Percentiles rank a stretch among this genome's conserved stretches.
Evolutionary conservation across 352 stramenopile species (phyloP).

Genomic region (Phytophthora syringae): DNA sequence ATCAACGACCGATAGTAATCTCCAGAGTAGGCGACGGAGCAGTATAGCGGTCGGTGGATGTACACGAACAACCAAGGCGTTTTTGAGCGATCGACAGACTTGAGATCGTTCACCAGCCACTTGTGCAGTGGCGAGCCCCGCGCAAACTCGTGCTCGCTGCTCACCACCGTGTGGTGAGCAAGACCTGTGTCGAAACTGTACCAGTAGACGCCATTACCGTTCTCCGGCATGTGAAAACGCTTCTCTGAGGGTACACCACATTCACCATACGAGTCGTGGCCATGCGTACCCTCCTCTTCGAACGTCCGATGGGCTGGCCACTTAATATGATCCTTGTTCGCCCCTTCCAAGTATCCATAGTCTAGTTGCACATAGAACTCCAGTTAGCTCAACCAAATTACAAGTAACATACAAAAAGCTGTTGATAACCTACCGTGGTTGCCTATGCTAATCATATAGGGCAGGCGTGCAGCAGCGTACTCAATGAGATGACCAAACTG

Average conservation of each 20-base stretch:
- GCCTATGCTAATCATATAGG: slow-evolving; percentile 78
- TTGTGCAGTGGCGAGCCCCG: slow-evolving; percentile 47
- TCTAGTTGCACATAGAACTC: slow-evolving; percentile 21
- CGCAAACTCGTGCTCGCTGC: slow-evolving; percentile 64
- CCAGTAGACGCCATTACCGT: slow-evolving; percentile 64
- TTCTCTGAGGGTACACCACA: slow-evolving; percentile 82
- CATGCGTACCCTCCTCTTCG: slow-evolving; percentile 39
- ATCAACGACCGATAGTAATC: slow-evolving; percentile 51
- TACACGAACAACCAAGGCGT: slow-evolving; percentile 72
- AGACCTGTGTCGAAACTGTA: slow-evolving; percentile 68
- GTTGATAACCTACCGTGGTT: slow-evolving; percentile 46
- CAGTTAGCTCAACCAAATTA: not conserved
- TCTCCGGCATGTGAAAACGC: slow-evolving; percentile 79
- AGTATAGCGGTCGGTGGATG: slow-evolving; percentile 69
- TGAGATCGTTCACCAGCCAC: slow-evolving; percentile 64
- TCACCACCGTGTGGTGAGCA: slow-evolving; percentile 56
- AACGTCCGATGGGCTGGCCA: slow-evolving; percentile 43
- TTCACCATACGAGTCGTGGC: slow-evolving; percentile 76
- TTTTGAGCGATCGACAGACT: slow-evolving; percentile 50
- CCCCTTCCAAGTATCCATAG: slow-evolving; percentile 54
- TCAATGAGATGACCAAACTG: slow-evolving; percentile 86
- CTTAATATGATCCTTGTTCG: slow-evolving; percentile 29
- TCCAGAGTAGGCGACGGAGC: slow-evolving; percentile 43
- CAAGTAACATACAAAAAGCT: not conserved
- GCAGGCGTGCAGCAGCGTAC: slow-evolving; percentile 68